Evolutionary conservation across 2,329 filamentous ascomycete species (phyloP), one percentile per base, ranked within the genome.

Genomic region (Diaporthe destruens): DNA sequence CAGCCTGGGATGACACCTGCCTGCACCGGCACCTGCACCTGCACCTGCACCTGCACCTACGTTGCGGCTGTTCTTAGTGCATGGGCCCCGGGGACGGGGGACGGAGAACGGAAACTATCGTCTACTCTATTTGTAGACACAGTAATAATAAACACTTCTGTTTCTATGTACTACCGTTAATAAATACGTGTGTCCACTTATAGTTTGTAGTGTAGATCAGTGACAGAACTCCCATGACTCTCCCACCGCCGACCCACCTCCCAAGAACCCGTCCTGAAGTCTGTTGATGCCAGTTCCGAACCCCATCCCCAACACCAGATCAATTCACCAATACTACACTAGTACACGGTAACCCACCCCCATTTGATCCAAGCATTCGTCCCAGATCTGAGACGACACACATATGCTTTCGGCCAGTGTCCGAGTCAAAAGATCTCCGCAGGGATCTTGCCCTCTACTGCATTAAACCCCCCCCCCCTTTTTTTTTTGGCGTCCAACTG

Each of bases 1-100:
- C 61, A 66, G 44, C 53, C 61, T 66, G 61, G 61, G 61, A 66
- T 66, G 61, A 20, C 61, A 66, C 18, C 61, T 66, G 61, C 12
- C 61, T 66, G 61, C 61, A 66, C 32, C 42, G 36, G 36, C 56
- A 42, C 36, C 36, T 42, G 44, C 59, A 36, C 29, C 12, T 25
- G 44, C 8, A n/a, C 51, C 34, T 66, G 25, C 29, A 18, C 42
- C 39, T 42, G 39, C 12, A 14, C 12, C 39, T 66, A 44, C 61
- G 36, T 25, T 51, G 36, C 55, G 25, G 34, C 36, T 42, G 59
- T 29, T 34, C 25, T 25, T 49, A 14, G 25, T 34, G 56, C 57
- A 61, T 29, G 39, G 57, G 57, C 23, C 39, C 14, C 56, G 9
- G 57, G 16, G 42, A 61, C 42, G n/a, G n/a, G n/a, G n/a, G n/a